Conservation (phyloP, 768 basidiomycete genomes). For the Naganishia randhawae region DNA sequence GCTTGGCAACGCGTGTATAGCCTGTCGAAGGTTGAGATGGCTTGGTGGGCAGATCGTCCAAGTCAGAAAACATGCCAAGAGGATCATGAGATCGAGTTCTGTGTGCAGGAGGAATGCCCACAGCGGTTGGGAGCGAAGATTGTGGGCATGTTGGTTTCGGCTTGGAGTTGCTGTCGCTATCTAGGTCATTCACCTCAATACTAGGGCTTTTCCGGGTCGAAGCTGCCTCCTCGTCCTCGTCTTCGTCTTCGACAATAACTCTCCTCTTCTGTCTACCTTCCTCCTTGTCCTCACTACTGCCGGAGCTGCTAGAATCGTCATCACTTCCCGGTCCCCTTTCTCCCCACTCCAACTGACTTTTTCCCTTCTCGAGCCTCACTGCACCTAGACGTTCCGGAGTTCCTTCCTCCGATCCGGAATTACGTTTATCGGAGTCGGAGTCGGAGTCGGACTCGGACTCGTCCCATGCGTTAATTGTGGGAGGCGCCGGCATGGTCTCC, state of each 20-base stretch:
- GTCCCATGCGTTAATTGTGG: neutral
- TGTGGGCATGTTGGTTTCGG: neutral
- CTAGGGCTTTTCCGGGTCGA: neutral
- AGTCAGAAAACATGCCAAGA: conserved; percentile 13
- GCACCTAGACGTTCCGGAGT: conserved; percentile 15
- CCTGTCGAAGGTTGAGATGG: neutral
- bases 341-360: conserved; percentile 18
- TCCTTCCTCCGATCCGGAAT: conserved; percentile 2
- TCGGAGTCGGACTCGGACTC: neutral
- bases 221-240: neutral
- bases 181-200: conserved; percentile 11
- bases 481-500: neutral
- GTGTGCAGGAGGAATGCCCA: neutral
- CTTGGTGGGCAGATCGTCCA: neutral
- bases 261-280: neutral
- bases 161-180: neutral
- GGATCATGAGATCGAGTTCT: neutral
- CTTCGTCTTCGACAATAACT: neutral
- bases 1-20: neutral
- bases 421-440: neutral
- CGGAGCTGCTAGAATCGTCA: neutral
- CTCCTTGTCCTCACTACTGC: neutral
- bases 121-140: neutral
- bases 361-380: neutral
- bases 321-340: neutral